phyloP scores from a whole-genome alignment of 176 grass and related monocot species.

The Oryza longistaminata region DNA sequence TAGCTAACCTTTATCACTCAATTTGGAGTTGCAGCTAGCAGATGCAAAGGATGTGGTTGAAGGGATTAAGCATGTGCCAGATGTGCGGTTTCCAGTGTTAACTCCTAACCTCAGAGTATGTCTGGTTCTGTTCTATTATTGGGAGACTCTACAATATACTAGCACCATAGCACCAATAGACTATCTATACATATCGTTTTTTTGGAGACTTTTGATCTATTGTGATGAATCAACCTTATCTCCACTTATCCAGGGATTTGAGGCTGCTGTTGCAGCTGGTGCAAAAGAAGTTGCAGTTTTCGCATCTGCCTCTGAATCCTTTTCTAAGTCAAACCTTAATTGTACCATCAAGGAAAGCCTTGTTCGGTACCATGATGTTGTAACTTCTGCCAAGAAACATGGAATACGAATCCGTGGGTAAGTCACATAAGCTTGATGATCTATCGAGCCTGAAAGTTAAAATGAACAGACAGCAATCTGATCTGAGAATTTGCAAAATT shows the following conservation, averaged over 20 bases:
- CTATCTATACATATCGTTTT: not conserved
- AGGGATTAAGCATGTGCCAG: slow-evolving; percentile 49
- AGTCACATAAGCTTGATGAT: not conserved
- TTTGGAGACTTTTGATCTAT: not conserved
- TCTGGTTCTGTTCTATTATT: not conserved
- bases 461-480: not conserved
- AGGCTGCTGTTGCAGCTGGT: slow-evolving; percentile 78
- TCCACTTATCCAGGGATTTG: slow-evolving; percentile 58
- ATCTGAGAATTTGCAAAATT: slow-evolving; percentile 8
- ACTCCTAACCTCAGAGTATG: slow-evolving; percentile 95
- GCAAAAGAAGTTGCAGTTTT: slow-evolving; percentile 88
- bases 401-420: slow-evolving; percentile 77
- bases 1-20: slow-evolving; percentile 16
- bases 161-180: not conserved
- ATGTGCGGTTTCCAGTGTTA: slow-evolving; percentile 69
- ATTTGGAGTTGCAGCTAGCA: slow-evolving; percentile 60
- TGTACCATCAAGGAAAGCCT: slow-evolving; percentile 85
- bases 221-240: not conserved
- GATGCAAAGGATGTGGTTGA: slow-evolving; percentile 91
- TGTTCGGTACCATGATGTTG: slow-evolving; percentile 61
- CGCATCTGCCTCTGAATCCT: slow-evolving; percentile 87
- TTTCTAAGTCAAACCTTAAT: slow-evolving; percentile 87
- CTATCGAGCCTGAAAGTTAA: not conserved
- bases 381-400: slow-evolving; percentile 58
- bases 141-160: not conserved